A percentile compares a stretch with the other conserved stretches of the same genome.
These are phyloP conservation scores for Alternaria conjuncta DNA, from an alignment of 2,329 filamentous ascomycete genomes.

Conservation along the genomic window DNA sequence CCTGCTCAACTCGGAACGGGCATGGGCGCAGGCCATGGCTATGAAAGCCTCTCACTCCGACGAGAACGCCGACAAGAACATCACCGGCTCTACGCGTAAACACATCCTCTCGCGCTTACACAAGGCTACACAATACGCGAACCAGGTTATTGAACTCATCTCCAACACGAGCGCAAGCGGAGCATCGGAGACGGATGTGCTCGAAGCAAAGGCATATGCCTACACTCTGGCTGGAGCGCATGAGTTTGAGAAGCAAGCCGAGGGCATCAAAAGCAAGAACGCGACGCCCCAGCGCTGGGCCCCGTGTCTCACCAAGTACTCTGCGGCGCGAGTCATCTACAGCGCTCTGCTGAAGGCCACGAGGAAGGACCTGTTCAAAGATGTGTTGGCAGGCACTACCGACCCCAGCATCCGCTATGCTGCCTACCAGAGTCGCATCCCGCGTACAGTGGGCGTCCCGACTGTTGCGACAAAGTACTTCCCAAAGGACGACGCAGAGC, in stretches of 20 bases:
- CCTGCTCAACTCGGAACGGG: constrained; percentile 84
- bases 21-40: constrained; percentile 95
- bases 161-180: constrained; percentile 67
- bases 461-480: constrained; percentile 82
- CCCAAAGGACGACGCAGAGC: constrained; percentile 65
- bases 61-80: constrained; percentile 73
- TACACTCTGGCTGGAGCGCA: constrained; percentile 77
- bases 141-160: constrained; percentile 70
- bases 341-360: constrained; percentile 70
- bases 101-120: constrained; percentile 88
- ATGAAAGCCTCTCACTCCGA: constrained; percentile 84
- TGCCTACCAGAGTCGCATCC: constrained; percentile 88
- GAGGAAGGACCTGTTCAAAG: constrained; percentile 81
- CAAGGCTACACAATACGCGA: constrained; percentile 77
- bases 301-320: constrained; percentile 74
- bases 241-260: constrained; percentile 81
- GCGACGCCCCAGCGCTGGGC: constrained; percentile 69
- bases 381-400: constrained; percentile 82
- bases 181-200: constrained; percentile 72
- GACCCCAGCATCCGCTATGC: constrained; percentile 95
- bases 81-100: constrained; percentile 78
- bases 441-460: constrained; percentile 81
- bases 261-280: constrained; percentile 49
- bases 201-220: constrained; percentile 87
- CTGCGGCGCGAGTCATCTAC: constrained; percentile 82